Percentiles rank a stretch among this genome's conserved stretches.
Conservation (phyloP, 306 rosid genomes). For the Sphenostylis stenocarpa region DNA sequence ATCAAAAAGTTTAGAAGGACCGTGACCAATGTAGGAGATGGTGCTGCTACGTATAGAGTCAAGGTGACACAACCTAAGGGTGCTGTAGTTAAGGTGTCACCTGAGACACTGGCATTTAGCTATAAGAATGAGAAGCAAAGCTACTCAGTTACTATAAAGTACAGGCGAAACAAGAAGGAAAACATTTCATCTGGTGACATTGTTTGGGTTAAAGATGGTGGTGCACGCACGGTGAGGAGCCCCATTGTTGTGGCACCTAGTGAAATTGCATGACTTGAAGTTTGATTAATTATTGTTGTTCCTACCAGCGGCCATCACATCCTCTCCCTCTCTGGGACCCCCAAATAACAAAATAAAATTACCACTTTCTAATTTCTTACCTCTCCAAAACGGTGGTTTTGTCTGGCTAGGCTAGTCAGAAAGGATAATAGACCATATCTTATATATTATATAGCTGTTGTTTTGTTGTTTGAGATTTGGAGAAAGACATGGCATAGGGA, state of each 20-base stretch:
- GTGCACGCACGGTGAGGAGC: conserved; percentile 36
- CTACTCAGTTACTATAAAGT: conserved; percentile 36
- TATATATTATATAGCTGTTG: not conserved
- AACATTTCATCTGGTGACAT: conserved; percentile 32
- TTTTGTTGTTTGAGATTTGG: not conserved
- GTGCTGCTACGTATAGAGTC: conserved; percentile 40
- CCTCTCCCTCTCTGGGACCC: not conserved
- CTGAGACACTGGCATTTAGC: conserved; percentile 32
- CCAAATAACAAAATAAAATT: conserved; percentile 2
- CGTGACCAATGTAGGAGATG: conserved; percentile 58
- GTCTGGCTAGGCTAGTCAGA: not conserved
- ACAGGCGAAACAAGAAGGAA: not conserved
- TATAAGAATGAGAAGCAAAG: conserved; percentile 44
- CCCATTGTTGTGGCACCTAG: conserved; percentile 42
- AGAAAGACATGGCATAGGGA: not conserved
- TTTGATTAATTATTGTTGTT: not conserved
- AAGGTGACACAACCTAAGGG: conserved; percentile 43
- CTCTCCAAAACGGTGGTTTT: not conserved
- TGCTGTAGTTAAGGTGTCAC: conserved; percentile 38
- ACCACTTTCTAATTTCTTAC: not conserved
- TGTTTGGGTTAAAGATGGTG: conserved; percentile 42
- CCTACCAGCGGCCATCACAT: not conserved
- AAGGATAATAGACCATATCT: not conserved
- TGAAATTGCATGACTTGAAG: not conserved
- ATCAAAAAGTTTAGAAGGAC: conserved; percentile 37